Conservation (phyloP, 192 early-diverging fungal genomes). For the Coemansia sp. region DNA sequence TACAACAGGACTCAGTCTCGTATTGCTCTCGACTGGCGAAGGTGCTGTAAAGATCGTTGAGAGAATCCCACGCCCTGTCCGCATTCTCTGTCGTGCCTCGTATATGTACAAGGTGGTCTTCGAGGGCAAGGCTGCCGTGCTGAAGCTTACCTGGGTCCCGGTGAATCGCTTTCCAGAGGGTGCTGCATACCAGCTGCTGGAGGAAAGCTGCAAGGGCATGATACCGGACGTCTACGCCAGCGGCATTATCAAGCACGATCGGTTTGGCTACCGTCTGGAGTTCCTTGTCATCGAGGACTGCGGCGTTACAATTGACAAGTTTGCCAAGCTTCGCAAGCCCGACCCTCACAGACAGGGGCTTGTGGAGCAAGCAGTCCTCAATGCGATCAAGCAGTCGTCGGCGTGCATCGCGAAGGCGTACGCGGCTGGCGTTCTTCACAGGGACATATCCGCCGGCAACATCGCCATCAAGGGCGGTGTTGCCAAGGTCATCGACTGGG, state of each 20-base stretch:
- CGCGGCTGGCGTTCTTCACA: conserved; percentile 6
- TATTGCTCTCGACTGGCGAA: not conserved
- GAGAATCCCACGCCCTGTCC: not conserved
- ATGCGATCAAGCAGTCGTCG: not conserved
- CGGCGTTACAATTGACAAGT: not conserved
- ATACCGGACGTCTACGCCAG: conserved; percentile 3
- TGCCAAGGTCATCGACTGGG: conserved; percentile 13
- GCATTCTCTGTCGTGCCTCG: not conserved
- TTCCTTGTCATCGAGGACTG: conserved; percentile 18
- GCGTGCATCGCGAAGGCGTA: conserved; percentile 8
- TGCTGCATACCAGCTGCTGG: conserved; percentile 14
- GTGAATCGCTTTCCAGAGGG: conserved; percentile 12
- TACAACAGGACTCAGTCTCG: not conserved
- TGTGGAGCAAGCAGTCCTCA: not conserved
- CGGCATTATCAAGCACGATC: not conserved
- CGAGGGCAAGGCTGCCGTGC: not conserved
- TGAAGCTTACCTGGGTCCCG: conserved; percentile 13
- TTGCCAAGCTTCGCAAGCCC: not conserved
- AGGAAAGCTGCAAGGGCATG: not conserved
- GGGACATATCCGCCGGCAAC: conserved; percentile 14
- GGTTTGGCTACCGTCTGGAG: conserved; percentile 17
- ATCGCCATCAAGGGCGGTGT: conserved; percentile 3
- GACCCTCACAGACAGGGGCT: not conserved
- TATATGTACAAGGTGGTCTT: not conserved
- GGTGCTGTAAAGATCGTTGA: not conserved